Conservation (phyloP, 805 yeast species). For the Spathaspora sp. region DNA sequence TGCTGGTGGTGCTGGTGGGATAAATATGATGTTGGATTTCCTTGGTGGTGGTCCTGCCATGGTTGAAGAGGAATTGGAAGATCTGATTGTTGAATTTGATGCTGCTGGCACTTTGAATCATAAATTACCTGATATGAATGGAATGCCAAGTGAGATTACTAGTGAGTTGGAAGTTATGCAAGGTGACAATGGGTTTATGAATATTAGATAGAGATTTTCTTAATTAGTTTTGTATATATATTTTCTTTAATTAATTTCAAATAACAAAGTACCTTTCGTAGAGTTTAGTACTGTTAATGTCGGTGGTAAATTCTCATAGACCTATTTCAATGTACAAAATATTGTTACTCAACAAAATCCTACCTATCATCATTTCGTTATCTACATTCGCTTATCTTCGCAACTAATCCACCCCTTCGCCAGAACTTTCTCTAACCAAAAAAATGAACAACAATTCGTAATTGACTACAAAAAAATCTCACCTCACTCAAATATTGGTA, state of each 20-base stretch:
- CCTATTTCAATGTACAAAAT: no score
- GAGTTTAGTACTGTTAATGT: no score
- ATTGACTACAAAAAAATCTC: no score
- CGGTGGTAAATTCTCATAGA: no score
- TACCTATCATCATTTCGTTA: no score
- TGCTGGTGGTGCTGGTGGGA: conserved; percentile 82
- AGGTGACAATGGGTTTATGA: conserved; percentile 41
- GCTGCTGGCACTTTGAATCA: conserved; percentile 42
- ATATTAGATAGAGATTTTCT: conserved; percentile 18
- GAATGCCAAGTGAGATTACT: conserved; percentile 54
- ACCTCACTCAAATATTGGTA: no score
- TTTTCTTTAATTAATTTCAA: neutral
- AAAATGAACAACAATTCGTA: no score
- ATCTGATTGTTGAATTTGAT: conserved; percentile 38
- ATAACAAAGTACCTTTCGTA: no score
- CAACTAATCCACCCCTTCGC: no score
- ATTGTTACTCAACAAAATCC: no score
- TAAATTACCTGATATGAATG: conserved; percentile 51
- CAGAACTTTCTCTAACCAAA: no score
- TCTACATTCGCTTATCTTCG: no score
- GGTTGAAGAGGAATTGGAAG: conserved; percentile 30
- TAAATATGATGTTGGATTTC: conserved; percentile 89
- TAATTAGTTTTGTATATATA: neutral
- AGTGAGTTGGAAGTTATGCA: conserved; percentile 50
- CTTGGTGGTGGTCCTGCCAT: conserved; percentile 62